phyloP scores from a whole-genome alignment of 2,329 filamentous ascomycete species.

The Erysiphe pisi region DNA sequence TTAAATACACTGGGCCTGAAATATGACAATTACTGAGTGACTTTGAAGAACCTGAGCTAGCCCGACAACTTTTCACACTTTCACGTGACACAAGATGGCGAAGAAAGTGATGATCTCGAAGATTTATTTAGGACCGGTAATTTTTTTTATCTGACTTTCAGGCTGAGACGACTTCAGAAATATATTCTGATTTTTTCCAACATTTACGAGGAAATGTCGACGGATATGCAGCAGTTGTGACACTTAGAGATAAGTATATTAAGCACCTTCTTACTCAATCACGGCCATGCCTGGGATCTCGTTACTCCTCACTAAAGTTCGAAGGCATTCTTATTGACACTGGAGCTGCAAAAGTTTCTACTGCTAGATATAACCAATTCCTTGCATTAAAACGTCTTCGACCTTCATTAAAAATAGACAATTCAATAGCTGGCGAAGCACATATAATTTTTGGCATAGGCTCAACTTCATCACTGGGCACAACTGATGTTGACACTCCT shows the following conservation, averaged over 20 bases:
- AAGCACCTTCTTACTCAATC: background rate
- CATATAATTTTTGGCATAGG: background rate
- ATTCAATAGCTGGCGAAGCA: conserved; percentile 1
- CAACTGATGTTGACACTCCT: conserved; percentile 2
- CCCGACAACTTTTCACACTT: background rate
- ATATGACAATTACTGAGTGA: no score
- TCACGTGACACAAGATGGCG: conserved; percentile 1
- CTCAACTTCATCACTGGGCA: background rate
- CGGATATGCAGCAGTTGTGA: background rate
- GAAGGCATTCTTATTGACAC: background rate
- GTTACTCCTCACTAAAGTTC: conserved; percentile 9
- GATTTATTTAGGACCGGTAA: background rate
- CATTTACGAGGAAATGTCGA: background rate
- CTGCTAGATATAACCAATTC: background rate
- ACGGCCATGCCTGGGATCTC: background rate
- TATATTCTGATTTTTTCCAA: no score
- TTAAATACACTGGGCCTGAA: no score
- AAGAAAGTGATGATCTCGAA: conserved; percentile 6
- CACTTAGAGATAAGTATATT: background rate
- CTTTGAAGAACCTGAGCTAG: no score
- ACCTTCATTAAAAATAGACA: background rate
- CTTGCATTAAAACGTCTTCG: background rate
- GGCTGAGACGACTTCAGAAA: background rate
- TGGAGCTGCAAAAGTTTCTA: background rate
- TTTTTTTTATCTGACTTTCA: background rate